Percentiles rank a stretch among this genome's conserved stretches.
Evolutionary conservation across 331 rosid species (phyloP).

Genomic region (Telfairia occidentalis): DNA sequence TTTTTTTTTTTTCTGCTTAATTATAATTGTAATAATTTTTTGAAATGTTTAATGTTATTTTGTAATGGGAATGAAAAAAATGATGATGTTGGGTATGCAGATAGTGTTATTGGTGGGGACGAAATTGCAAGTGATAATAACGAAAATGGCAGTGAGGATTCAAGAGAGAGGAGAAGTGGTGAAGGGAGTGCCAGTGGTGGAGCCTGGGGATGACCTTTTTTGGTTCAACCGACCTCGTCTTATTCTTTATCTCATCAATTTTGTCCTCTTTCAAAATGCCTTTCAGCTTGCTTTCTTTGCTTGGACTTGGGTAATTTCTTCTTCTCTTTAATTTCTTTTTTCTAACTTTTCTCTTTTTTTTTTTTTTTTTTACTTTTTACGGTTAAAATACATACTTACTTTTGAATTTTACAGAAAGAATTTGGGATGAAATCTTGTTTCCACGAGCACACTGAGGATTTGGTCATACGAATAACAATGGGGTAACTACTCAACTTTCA

Average conservation of each 20-base stretch:
- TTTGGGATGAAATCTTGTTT: constrained; percentile 61
- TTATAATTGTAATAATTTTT: no score
- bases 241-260: constrained; percentile 64
- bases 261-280: constrained; percentile 89
- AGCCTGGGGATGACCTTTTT: constrained; percentile 76
- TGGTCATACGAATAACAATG: constrained; percentile 63
- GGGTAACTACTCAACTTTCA: constrained; percentile 41
- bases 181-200: constrained; percentile 68
- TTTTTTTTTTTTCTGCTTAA: no score
- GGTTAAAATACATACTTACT: no score
- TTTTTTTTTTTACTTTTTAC: neutral
- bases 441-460: constrained; percentile 41
- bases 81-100: constrained; percentile 17
- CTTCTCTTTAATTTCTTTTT: neutral
- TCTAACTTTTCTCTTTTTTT: no score
- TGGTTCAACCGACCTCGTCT: constrained; percentile 69
- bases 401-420: constrained; percentile 43
- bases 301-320: constrained; percentile 49
- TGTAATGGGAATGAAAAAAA: no score
- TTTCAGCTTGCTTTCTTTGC: constrained; percentile 85
- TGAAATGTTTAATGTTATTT: no score
- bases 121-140: constrained; percentile 69
- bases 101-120: constrained; percentile 68
- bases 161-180: constrained; percentile 68
- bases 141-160: constrained; percentile 68